Conservation (phyloP, 176 grass and related monocot species). For the Raddia distichophylla region DNA sequence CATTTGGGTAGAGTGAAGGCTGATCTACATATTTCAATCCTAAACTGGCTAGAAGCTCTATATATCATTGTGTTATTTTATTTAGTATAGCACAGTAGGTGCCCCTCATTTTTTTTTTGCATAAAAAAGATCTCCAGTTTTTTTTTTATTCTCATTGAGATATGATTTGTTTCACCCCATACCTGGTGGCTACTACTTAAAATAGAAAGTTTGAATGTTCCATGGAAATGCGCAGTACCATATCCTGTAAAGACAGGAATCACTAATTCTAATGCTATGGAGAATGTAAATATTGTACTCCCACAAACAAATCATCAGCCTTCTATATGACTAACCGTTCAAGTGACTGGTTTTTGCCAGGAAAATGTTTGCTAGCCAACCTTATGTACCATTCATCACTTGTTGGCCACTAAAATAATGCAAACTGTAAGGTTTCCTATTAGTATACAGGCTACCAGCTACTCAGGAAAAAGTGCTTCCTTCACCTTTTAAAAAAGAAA, state of each 20-base stretch:
- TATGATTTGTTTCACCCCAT: conserved; percentile 2
- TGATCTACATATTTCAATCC: no score
- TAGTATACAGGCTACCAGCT: not conserved
- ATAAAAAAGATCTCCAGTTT: no score
- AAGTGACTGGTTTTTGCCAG: not conserved
- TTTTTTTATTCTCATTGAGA: not conserved
- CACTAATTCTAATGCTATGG: not conserved
- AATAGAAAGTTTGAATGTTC: not conserved
- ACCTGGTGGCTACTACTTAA: not conserved
- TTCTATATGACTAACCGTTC: not conserved
- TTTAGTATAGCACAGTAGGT: no score
- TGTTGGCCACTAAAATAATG: not conserved
- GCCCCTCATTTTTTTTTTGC: no score
- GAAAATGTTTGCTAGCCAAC: not conserved
- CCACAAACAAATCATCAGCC: not conserved
- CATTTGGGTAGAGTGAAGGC: no score
- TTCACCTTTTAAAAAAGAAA: no score
- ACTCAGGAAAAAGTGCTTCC: no score
- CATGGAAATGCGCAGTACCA: not conserved
- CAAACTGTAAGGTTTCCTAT: conserved; percentile 7
- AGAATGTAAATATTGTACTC: not conserved
- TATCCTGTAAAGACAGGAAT: not conserved
- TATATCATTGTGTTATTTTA: no score
- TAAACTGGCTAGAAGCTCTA: no score
- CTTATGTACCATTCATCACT: not conserved